These are phyloP conservation scores for Crinitomyces ghanaensis DNA, from an alignment of 805 yeast genomes.

Conservation along the genomic window DNA sequence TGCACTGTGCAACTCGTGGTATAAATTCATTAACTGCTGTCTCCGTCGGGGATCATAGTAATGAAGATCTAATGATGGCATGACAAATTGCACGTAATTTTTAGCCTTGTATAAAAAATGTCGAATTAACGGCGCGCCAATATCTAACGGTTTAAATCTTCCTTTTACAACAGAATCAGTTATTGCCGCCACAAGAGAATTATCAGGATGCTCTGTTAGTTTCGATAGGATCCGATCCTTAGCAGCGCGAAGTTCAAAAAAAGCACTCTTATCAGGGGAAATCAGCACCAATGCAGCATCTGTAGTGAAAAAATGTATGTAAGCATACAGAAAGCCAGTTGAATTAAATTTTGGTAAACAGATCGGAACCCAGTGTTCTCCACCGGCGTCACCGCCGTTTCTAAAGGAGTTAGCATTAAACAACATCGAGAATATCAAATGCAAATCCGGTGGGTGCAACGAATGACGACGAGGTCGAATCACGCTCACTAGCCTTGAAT, in stretches of 20 bases:
- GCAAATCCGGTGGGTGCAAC: constrained; percentile 71
- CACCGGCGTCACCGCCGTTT: constrained; percentile 35
- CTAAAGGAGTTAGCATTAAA: constrained; percentile 44
- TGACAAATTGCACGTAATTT: constrained; percentile 51
- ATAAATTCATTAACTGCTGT: constrained; percentile 19
- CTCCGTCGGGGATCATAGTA: constrained; percentile 17
- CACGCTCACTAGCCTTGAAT: constrained; percentile 54
- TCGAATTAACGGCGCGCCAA: constrained; percentile 46
- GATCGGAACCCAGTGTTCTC: constrained; percentile 90
- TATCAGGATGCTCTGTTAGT: constrained; percentile 28
- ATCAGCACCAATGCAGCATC: constrained; percentile 36
- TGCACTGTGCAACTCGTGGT: constrained; percentile 30
- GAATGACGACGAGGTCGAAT: constrained; percentile 70
- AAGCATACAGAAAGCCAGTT: constrained; percentile 77
- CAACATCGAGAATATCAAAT: constrained; percentile 59
- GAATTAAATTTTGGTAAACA: constrained; percentile 86
- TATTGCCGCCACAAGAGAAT: constrained; percentile 28
- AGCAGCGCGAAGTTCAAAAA: constrained; percentile 58
- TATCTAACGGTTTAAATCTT: constrained; percentile 37
- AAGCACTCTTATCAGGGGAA: constrained; percentile 66
- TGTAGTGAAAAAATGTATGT: constrained; percentile 48
- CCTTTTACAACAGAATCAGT: constrained; percentile 28
- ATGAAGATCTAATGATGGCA: constrained; percentile 32
- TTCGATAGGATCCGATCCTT: constrained; percentile 40
- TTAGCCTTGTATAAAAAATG: constrained; percentile 78